Evolutionary conservation across 176 grass and related monocot species (phyloP).

Genomic region (Dactylis glomerata): DNA sequence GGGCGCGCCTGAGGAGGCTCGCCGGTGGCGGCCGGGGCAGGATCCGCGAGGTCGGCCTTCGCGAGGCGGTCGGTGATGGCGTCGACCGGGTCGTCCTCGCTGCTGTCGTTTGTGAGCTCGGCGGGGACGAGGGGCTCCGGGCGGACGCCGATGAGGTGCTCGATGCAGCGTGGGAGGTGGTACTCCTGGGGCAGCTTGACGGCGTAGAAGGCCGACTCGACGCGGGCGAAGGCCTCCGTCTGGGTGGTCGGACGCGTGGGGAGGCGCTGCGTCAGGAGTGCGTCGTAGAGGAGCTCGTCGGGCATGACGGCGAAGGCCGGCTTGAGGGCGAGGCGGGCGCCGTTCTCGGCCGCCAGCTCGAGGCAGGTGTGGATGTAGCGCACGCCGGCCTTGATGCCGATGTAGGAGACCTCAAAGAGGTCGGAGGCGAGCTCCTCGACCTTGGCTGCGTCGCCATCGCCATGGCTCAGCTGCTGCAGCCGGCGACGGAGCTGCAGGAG

Average conservation of each 20-base stretch:
- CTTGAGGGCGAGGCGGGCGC: background rate
- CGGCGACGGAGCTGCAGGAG: too few relatives aligned
- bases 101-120: fast-evolving
- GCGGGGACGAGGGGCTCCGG: background rate
- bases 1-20: too few relatives aligned
- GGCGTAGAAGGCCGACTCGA: background rate
- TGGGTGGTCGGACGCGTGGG: background rate
- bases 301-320: background rate
- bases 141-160: too few relatives aligned
- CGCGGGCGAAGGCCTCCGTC: background rate
- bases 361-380: background rate
- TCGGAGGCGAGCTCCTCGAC: background rate
- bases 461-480: too few relatives aligned
- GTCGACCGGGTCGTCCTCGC: too few relatives aligned
- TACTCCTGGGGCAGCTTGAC: background rate
- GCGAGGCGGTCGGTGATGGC: background rate
- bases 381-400: background rate
- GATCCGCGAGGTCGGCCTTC: background rate
- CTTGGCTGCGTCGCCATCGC: too few relatives aligned
- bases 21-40: background rate
- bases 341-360: background rate
- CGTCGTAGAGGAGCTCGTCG: background rate
- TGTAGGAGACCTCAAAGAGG: background rate
- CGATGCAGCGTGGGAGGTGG: background rate
- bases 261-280: background rate